Base-by-base conservation (phyloP, 2,329 filamentous ascomycete species). In the Escovopsis sp. region DNA sequence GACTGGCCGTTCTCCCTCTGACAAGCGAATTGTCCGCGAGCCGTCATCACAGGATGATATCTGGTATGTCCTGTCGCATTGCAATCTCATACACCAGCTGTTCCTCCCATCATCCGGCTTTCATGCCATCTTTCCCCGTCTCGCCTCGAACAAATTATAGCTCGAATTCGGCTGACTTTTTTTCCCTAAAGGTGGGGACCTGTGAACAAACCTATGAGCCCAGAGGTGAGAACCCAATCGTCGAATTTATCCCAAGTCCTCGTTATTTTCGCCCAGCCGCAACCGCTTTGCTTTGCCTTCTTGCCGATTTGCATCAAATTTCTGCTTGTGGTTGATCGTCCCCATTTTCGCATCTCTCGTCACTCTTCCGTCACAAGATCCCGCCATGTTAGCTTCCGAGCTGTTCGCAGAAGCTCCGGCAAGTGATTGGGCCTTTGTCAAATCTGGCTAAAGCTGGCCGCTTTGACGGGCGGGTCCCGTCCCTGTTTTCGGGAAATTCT, bases 21-120 rank as follows among this genome's bases (percentile, higher is more conserved):
- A 98, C 70, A 98, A 98, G 81, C 82, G 91, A 63, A 85, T 98
- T 60, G 91, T 98, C 60, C 79, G 93, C 70, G 91, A 98, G 66
- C 70, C 80, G 46, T 72, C 78, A 49, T 96, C 91, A 51, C 81
- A 94, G 64, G 81, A 91, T 44, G 79, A 98, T 48, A 76, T 98
- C 59, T 98, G 91, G 91, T 72, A 63, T 45, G 68, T 57, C 34
- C 39, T 39, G 19, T 40, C 26, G 8, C 7, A 33, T 36, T 33
- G 34, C 34, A 34, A 23, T 15, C 11, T 15, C 34, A 12, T n/a
- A 9, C 34, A 3, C 34, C 34, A n/a, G 23, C 2, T 6, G 11
- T 4, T 32, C 28, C 11, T 9, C 4, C 11, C 28, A 9, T 32
- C 8, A 9, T 32, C 7, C 28, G 4, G 8, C 7, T 6, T 11